Evolutionary conservation across 73 alveolate species (phyloP).

Genomic region (Paramecium bursaria): DNA sequence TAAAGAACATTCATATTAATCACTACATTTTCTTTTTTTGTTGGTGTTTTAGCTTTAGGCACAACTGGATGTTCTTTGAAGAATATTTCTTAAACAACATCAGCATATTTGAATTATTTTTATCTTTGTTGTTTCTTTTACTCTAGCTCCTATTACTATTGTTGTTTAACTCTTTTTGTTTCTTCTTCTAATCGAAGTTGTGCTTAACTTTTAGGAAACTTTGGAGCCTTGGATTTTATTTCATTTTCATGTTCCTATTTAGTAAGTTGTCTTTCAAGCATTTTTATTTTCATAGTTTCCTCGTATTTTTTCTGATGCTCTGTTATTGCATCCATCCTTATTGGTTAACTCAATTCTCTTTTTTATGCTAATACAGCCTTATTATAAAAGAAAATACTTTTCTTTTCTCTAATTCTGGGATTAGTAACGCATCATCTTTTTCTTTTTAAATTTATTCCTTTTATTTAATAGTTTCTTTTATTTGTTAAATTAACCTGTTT

Average conservation of each 20-base stretch:
- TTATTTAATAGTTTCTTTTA: conserved; percentile 13
- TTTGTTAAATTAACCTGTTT: background rate
- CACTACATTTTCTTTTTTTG: conserved; percentile 22
- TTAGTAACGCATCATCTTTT: conserved; percentile 15
- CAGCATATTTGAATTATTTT: conserved; percentile 49
- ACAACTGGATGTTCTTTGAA: conserved; percentile 45
- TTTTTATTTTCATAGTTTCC: conserved; percentile 60
- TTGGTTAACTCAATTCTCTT: conserved; percentile 65
- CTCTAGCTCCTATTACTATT: conserved; percentile 22
- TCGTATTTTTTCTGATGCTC: conserved; percentile 69
- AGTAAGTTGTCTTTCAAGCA: conserved; percentile 32
- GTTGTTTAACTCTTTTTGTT: background rate
- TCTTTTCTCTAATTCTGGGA: conserved; percentile 66
- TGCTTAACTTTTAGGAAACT: conserved; percentile 49
- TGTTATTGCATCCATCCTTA: conserved; percentile 30
- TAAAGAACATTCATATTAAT: background rate
- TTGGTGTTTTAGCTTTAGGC: conserved; percentile 17
- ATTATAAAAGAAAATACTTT: no score
- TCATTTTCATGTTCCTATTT: conserved; percentile 28
- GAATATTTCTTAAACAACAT: conserved; percentile 52
- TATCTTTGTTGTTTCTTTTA: conserved; percentile 8
- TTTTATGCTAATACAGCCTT: conserved; percentile 61
- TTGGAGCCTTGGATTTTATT: background rate
- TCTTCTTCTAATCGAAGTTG: conserved; percentile 50
- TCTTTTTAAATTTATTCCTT: conserved; percentile 20